A percentile compares a stretch with the other conserved stretches of the same genome.
Conservation (phyloP, 2,329 filamentous ascomycete species). For the Tolypocladium guangdongense region DNA sequence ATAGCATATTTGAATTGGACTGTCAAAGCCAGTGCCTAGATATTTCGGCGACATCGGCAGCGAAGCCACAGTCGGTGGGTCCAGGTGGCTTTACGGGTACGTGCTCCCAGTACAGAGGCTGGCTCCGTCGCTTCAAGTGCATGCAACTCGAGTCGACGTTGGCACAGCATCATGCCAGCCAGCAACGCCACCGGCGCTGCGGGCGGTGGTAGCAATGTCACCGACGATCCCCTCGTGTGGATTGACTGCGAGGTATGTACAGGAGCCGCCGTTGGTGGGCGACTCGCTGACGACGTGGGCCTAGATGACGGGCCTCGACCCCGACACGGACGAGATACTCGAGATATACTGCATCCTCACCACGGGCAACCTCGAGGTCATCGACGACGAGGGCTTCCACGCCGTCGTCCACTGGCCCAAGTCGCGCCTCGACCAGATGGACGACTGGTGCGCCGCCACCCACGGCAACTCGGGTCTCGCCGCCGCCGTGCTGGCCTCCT, state of each 20-base stretch:
- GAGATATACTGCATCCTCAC: constrained; percentile 92
- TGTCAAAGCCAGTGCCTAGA: no score
- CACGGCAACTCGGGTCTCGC: constrained; percentile 78
- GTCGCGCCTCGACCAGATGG: constrained; percentile 65
- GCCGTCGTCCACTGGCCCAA: constrained; percentile 64
- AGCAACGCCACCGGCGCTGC: not conserved
- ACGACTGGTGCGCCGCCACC: constrained; percentile 76
- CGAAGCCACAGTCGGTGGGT: no score
- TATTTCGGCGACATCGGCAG: no score
- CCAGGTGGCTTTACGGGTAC: no score
- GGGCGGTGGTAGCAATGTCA: constrained; percentile 1
- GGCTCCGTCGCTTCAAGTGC: not conserved
- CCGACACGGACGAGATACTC: constrained; percentile 71
- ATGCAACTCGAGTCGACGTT: not conserved
- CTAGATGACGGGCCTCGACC: constrained; percentile 74
- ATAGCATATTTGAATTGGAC: no score
- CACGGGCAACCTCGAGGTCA: constrained; percentile 61
- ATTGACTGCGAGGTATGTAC: constrained; percentile 55
- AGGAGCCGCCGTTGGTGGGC: no score
- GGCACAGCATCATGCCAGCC: not conserved
- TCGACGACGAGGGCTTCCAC: constrained; percentile 72
- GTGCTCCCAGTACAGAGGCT: no score
- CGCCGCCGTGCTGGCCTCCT: constrained; percentile 61
- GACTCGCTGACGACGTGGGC: not conserved
- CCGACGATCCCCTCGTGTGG: constrained; percentile 63